phyloP scores from a whole-genome alignment of 1,284 basidiomycete genomes.

The Acaromyces ingoldii region DNA sequence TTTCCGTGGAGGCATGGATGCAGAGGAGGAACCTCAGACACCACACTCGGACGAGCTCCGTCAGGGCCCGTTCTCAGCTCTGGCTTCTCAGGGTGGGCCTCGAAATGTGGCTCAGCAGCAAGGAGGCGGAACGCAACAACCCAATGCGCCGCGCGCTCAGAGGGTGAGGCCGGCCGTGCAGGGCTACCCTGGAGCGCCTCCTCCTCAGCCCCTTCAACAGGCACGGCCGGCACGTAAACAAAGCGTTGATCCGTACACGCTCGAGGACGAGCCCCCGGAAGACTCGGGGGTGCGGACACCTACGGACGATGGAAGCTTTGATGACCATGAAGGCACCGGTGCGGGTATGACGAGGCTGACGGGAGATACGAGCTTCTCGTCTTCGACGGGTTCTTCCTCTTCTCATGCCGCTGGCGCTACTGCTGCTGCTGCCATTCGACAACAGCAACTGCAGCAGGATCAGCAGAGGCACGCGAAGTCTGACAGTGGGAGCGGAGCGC shows the following conservation, averaged over 20 bases:
- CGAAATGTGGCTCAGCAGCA: not conserved
- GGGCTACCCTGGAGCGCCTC: no score
- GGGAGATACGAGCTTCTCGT: no score
- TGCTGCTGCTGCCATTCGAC: not conserved
- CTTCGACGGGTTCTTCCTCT: no score
- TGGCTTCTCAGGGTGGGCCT: not conserved
- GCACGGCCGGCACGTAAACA: not conserved
- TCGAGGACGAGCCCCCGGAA: not conserved
- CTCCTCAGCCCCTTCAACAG: no score
- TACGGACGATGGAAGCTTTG: conserved; percentile 5
- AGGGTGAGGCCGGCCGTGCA: no score
- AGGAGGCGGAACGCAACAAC: not conserved
- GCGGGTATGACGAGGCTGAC: not conserved
- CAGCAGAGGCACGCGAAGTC: not conserved
- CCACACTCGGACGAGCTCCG: conserved; percentile 7
- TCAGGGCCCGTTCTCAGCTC: conserved; percentile 8
- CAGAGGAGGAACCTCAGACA: conserved; percentile 13
- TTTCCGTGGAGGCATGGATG: conserved; percentile 4
- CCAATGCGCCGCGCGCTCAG: not conserved
- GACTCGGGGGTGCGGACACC: conserved; percentile 5
- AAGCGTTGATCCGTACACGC: conserved; percentile 3
- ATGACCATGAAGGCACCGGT: not conserved
- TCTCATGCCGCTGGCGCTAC: not conserved
- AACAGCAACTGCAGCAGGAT: no score
- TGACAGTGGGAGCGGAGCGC: no score